These are phyloP conservation scores for Thermothelomyces thermophilus DNA, from an alignment of 2,329 filamentous ascomycete genomes.

Conservation along the genomic window DNA sequence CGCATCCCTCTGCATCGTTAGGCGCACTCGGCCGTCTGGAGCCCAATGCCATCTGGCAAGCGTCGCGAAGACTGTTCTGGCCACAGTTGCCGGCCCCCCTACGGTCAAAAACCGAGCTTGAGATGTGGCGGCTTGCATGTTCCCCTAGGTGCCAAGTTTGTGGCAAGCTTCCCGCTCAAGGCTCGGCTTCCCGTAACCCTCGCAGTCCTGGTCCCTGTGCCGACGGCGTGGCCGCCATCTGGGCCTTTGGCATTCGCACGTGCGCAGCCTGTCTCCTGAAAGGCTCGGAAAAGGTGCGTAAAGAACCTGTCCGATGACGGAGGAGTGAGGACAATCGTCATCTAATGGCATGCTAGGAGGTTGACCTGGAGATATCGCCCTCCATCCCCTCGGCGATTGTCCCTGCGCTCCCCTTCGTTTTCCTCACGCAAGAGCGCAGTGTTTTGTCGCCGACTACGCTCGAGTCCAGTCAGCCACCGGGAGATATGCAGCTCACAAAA, in stretches of 20 bases:
- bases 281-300: slow-evolving; percentile 57
- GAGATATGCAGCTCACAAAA: slow-evolving; percentile 52
- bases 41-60: slow-evolving; percentile 64
- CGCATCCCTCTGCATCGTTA: slow-evolving; percentile 30
- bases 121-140: slow-evolving; percentile 69
- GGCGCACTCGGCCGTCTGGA: slow-evolving; percentile 35
- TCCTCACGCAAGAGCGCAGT: slow-evolving; percentile 55
- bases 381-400: slow-evolving; percentile 55
- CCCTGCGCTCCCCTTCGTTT: slow-evolving; percentile 62
- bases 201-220: slow-evolving; percentile 57
- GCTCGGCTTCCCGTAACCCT: slow-evolving; percentile 31
- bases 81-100: slow-evolving; percentile 65
- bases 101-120: slow-evolving; percentile 57
- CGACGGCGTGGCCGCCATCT: slow-evolving; percentile 57
- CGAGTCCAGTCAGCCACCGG: slow-evolving; percentile 42
- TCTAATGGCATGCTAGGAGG: slow-evolving; percentile 48
- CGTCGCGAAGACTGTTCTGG: slow-evolving; percentile 59
- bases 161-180: slow-evolving; percentile 33
- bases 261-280: slow-evolving; percentile 61
- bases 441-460: slow-evolving; percentile 52
- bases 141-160: slow-evolving; percentile 63
- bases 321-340: not conserved
- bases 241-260: slow-evolving; percentile 61
- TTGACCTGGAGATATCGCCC: slow-evolving; percentile 59
- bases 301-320: not conserved